These are phyloP conservation scores for Candida vartiovaarae DNA, from an alignment of 805 yeast genomes.

Conservation along the genomic window DNA sequence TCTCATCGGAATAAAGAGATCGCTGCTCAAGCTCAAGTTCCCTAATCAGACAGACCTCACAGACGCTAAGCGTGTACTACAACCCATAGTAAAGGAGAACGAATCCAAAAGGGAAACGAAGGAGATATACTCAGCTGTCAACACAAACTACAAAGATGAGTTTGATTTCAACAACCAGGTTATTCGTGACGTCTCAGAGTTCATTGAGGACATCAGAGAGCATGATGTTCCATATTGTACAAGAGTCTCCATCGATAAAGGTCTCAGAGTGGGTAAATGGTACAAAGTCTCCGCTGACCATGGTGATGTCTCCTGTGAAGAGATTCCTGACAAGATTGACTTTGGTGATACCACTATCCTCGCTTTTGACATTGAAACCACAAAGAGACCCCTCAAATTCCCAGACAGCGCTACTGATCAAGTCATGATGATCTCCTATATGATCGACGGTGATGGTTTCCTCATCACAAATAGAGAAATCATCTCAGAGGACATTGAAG, in stretches of 20 bases:
- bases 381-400: slow-evolving; percentile 91
- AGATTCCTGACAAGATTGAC: slow-evolving; percentile 69
- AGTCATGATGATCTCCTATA: slow-evolving; percentile 97
- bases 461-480: slow-evolving; percentile 91
- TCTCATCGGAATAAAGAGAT: slow-evolving; percentile 63
- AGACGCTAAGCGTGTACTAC: slow-evolving; percentile 61
- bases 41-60: slow-evolving; percentile 68
- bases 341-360: slow-evolving; percentile 96
- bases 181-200: slow-evolving; percentile 46
- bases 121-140: slow-evolving; percentile 58
- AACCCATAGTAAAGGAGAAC: slow-evolving; percentile 68
- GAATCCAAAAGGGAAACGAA: slow-evolving; percentile 52
- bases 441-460: slow-evolving; percentile 97
- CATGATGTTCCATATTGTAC: slow-evolving; percentile 97
- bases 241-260: slow-evolving; percentile 86
- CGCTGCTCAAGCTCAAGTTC: slow-evolving; percentile 62
- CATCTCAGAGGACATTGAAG: slow-evolving; percentile 90
- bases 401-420: slow-evolving; percentile 90
- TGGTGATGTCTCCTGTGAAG: slow-evolving; percentile 46
- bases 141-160: slow-evolving; percentile 24
- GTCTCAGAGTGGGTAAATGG: slow-evolving; percentile 94
- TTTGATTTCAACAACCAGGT: slow-evolving; percentile 12
- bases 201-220: slow-evolving; percentile 78
- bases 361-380: slow-evolving; percentile 97
- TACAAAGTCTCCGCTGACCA: slow-evolving; percentile 66